Base-by-base conservation (phyloP, 768 basidiomycete species). In the Kwoniella dendrophila region DNA sequence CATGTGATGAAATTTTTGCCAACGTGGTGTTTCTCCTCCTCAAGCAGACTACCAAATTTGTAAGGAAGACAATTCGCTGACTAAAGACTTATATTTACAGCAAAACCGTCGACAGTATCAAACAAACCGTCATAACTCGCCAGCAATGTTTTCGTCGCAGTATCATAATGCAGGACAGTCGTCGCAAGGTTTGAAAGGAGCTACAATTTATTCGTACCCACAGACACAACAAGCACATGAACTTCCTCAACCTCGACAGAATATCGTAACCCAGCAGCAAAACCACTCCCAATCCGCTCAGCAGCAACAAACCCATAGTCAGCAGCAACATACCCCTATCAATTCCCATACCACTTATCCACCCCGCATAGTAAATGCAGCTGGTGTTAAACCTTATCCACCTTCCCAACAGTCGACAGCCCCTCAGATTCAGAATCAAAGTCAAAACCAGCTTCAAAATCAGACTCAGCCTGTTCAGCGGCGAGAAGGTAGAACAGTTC, bases 401-500 rank as follows among this genome's bases (percentile, higher is more conserved):
- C 20, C 40, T 5, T 26, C 32, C 36, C n/a, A 33, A 12, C 43
- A 34, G 27, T 18, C 41, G 18, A 33, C 26, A 0, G 20, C 53
- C 43, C 30, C 34, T 26, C 54, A 63, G 36, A 22, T 20, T 50
- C 53, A 62, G 26, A 41, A 20, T 16, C 55, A 43, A 43, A 43
- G 18, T 18, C 36, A 38, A 18, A 38, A 38, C 18, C 36, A 38
- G 36, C 8, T 18, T 18, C 36, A 38, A 18, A 38, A 38, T 18
- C 36, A 38, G 36, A 38, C 41, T 43, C 41, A 47, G 20, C 60
- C 45, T 29, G 54, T 44, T 24, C 69, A 52, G 33, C 29, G 72
- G 43, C 49, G 70, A 55, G 72, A 71, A 55, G 70, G 70, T 0
- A 50, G 72, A 20, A 74, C 70, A 7, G 72, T 74, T 22, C 72